Conservation (phyloP, 257 asterid genomes). For the Asclepias syriaca region DNA sequence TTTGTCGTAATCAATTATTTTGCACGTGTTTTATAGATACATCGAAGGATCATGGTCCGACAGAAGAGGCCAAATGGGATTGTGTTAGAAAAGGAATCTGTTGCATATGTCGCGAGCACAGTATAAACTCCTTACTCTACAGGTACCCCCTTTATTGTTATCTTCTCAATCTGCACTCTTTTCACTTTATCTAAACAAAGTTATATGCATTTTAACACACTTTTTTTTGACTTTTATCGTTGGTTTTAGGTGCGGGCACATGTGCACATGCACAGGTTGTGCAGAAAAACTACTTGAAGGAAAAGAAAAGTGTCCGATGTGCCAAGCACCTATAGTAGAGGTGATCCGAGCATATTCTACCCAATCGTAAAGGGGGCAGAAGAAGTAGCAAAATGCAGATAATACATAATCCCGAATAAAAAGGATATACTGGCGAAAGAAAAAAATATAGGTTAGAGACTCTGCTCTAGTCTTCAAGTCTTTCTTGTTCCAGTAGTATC, state of each 20-base stretch:
- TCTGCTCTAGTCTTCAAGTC: constrained; percentile 6
- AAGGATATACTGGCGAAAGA: constrained; percentile 6
- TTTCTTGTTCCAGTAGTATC: constrained; percentile 1
- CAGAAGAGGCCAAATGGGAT: constrained; percentile 59
- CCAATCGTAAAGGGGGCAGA: constrained; percentile 26
- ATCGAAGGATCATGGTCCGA: constrained; percentile 20
- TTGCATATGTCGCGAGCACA: constrained; percentile 56
- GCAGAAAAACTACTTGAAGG: constrained; percentile 53
- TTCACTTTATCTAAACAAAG: background rate
- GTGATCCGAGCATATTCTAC: constrained; percentile 63
- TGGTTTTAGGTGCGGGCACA: constrained; percentile 80
- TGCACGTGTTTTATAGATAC: constrained; percentile 26
- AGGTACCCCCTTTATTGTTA: constrained; percentile 38
- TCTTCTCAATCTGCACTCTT: background rate
- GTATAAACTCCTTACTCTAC: constrained; percentile 71
- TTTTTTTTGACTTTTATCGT: background rate
- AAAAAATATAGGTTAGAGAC: constrained; percentile 9
- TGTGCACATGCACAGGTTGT: constrained; percentile 81
- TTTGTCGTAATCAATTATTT: background rate
- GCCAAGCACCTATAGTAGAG: constrained; percentile 76
- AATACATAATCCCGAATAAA: background rate
- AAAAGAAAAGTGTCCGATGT: constrained; percentile 79
- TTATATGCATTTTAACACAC: background rate
- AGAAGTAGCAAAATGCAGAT: constrained; percentile 7
- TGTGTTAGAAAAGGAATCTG: constrained; percentile 74